Evolutionary conservation across 805 yeast species (phyloP).

Genomic region (Ogataea glucozyma): DNA sequence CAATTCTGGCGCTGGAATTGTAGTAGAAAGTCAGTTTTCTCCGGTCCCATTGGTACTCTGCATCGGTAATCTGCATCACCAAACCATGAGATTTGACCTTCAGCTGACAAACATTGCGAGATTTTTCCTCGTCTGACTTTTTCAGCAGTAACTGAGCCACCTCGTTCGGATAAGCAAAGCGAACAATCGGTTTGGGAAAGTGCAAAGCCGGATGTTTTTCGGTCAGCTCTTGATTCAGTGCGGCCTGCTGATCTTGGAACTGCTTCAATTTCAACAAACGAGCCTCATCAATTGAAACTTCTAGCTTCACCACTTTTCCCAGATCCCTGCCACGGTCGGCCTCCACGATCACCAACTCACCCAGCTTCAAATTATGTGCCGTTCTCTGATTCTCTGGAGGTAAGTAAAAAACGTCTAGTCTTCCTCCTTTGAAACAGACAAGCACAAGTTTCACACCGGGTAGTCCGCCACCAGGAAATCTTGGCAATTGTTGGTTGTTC

Average conservation of each 20-base stretch:
- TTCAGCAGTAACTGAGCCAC: slow-evolving; percentile 58
- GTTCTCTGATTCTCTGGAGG: slow-evolving; percentile 38
- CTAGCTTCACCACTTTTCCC: slow-evolving; percentile 61
- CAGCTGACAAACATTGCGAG: slow-evolving; percentile 59
- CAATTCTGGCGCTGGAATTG: slow-evolving; percentile 62
- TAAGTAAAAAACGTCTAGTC: slow-evolving; percentile 74
- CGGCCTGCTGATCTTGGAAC: slow-evolving; percentile 70
- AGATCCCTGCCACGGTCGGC: slow-evolving; percentile 82
- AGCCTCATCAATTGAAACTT: slow-evolving; percentile 66
- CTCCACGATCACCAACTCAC: slow-evolving; percentile 78
- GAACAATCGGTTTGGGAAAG: slow-evolving; percentile 66
- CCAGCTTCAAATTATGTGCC: slow-evolving; percentile 41
- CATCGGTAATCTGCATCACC: slow-evolving; percentile 65
- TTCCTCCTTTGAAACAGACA: slow-evolving; percentile 76
- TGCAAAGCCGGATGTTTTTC: slow-evolving; percentile 50
- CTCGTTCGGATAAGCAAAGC: slow-evolving; percentile 64
- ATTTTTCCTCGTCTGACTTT: slow-evolving; percentile 67
- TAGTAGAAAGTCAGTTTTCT: slow-evolving; percentile 79
- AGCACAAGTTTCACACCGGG: slow-evolving; percentile 47
- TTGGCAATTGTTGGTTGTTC: slow-evolving; percentile 32
- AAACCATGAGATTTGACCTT: slow-evolving; percentile 53
- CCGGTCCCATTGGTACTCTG: slow-evolving; percentile 85
- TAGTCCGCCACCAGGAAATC: slow-evolving; percentile 34
- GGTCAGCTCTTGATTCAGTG: slow-evolving; percentile 44
- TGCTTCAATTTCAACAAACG: slow-evolving; percentile 64